Conservation (phyloP, 1,284 basidiomycete genomes). For the Malassezia dermatis region DNA sequence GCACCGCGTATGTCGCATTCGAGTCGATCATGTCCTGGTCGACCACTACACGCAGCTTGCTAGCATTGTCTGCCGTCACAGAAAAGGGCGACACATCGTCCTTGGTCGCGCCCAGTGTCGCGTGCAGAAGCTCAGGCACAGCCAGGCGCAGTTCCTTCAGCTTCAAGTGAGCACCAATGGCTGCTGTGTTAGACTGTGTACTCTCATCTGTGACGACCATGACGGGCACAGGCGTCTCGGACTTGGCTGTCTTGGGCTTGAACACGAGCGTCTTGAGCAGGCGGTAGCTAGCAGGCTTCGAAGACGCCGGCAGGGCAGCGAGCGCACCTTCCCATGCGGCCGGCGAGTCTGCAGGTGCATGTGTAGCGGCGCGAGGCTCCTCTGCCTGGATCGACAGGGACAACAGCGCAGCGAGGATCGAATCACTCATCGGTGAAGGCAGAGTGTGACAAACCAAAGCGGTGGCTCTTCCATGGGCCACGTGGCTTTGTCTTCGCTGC, state of each 20-base stretch:
- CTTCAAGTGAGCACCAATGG: conserved; percentile 69
- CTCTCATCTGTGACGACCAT: conserved; percentile 74
- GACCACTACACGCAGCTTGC: conserved; percentile 30
- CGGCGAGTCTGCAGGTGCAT: conserved; percentile 4
- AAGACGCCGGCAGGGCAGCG: background rate
- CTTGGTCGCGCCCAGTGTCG: conserved; percentile 75
- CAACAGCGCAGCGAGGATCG: conserved; percentile 14
- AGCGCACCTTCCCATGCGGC: conserved; percentile 10
- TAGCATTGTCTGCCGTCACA: conserved; percentile 30
- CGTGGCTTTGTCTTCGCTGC: conserved; percentile 3
- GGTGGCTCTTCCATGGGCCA: background rate
- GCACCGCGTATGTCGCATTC: conserved; percentile 31
- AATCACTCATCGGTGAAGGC: conserved; percentile 11
- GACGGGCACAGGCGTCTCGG: conserved; percentile 69
- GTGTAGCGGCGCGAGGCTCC: background rate
- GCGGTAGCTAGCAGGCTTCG: conserved; percentile 3
- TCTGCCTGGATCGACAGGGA: conserved; percentile 11
- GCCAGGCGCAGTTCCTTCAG: conserved; percentile 82
- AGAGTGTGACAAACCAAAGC: background rate
- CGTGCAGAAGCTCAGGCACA: conserved; percentile 72
- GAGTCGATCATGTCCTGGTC: conserved; percentile 31
- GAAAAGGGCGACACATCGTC: conserved; percentile 55
- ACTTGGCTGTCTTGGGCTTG: conserved; percentile 84
- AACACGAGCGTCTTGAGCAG: conserved; percentile 65
- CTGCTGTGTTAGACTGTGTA: conserved; percentile 59